Evolutionary conservation across 768 basidiomycete species (phyloP).

Genomic region (Phlegmacium glaucopus): DNA sequence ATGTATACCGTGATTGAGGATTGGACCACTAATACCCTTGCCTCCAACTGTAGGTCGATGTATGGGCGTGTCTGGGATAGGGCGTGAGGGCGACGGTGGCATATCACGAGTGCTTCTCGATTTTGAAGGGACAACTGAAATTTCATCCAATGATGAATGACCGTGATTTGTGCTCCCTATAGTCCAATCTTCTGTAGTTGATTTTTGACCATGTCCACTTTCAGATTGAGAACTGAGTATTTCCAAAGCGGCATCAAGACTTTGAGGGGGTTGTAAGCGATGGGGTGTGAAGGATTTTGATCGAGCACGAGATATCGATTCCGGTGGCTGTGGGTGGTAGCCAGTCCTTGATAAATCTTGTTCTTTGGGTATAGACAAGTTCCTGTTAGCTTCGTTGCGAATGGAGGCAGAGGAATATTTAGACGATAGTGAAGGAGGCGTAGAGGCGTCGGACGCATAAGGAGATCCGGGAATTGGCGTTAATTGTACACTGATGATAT

Average conservation of each 20-base stretch:
- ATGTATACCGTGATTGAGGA: constrained; percentile 60
- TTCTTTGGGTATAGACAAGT: constrained; percentile 26
- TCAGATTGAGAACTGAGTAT: constrained; percentile 50
- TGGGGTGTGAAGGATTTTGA: constrained; percentile 53
- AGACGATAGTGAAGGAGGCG: constrained; percentile 49
- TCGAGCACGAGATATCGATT: constrained; percentile 42
- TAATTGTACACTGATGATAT: constrained; percentile 39
- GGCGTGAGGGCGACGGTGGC: constrained; percentile 44
- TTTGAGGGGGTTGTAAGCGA: constrained; percentile 60
- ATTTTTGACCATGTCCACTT: constrained; percentile 27
- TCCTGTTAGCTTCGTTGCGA: constrained; percentile 14
- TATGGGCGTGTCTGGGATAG: constrained; percentile 35
- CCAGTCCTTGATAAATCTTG: constrained; percentile 31
- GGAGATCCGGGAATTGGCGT: constrained; percentile 71
- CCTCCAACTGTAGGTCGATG: constrained; percentile 48
- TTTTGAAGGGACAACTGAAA: constrained; percentile 22
- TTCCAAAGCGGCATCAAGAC: constrained; percentile 69
- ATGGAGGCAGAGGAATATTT: constrained; percentile 27
- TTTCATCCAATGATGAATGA: constrained; percentile 19
- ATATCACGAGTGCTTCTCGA: constrained; percentile 19
- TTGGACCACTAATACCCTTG: constrained; percentile 65
- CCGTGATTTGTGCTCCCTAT: constrained; percentile 18
- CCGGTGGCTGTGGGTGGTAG: constrained; percentile 22
- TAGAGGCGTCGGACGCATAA: constrained; percentile 57
- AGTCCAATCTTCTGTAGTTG: constrained; percentile 20